Conservation (phyloP, 306 rosid genomes). For the Rubus parviflorus region DNA sequence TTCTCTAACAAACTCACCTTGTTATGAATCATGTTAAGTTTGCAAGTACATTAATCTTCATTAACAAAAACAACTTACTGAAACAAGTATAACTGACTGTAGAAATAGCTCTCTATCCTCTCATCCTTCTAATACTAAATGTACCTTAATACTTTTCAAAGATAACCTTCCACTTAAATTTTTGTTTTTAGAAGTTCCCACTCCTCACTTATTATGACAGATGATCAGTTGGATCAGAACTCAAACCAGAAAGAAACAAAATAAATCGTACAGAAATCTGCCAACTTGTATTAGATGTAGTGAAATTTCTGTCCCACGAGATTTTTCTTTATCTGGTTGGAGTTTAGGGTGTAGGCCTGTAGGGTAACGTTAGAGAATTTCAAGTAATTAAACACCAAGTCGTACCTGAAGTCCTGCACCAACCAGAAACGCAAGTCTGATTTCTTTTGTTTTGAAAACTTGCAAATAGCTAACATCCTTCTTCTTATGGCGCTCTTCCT, state of each 20-base stretch:
- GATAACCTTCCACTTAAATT: background rate
- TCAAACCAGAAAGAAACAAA: background rate
- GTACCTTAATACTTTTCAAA: background rate
- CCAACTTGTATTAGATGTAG: background rate
- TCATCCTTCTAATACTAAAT: background rate
- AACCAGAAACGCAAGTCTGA: conserved; percentile 80
- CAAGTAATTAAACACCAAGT: conserved; percentile 1
- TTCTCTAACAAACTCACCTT: background rate
- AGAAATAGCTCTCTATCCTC: background rate
- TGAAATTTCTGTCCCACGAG: conserved; percentile 2
- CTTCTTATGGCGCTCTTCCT: conserved; percentile 55
- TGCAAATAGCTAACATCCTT: conserved; percentile 41
- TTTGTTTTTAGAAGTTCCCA: background rate
- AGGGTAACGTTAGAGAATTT: background rate
- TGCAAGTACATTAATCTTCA: background rate
- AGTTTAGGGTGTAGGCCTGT: background rate
- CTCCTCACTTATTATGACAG: background rate
- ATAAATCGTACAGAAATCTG: background rate
- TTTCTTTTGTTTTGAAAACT: conserved; percentile 66
- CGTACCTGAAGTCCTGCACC: conserved; percentile 91
- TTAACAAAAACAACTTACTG: background rate
- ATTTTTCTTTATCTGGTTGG: background rate
- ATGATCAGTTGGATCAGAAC: background rate
- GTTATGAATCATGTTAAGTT: background rate
- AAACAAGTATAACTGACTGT: background rate